Evolutionary conservation across 2,329 filamentous ascomycete genomes (phyloP), one percentile per base, ranked within the genome.

Genomic region (Talaromyces amestolkiae): DNA sequence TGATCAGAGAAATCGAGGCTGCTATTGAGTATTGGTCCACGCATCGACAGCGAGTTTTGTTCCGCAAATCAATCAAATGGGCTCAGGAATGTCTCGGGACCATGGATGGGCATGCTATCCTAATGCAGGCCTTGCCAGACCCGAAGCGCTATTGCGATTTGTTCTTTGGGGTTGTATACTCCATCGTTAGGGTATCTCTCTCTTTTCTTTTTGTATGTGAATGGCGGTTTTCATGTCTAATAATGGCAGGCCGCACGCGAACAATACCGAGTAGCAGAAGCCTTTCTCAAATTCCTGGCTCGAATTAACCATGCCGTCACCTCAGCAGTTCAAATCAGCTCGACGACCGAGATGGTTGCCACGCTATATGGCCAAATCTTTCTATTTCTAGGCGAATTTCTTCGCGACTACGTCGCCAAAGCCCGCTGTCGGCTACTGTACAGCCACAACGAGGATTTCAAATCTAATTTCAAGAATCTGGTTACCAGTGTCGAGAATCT

Each of bases 391-490:
- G 72, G 73, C 22, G 75, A 78, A 61, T 71, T 78, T 53, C 78
- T 78, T 71, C 73, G 77, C 65, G 78, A 75, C 72, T 78, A 77
- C 70, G 70, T 74, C 35, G 66, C 75, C 53, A 69, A 71, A 64
- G 73, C 72, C 13, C 76, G 70, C 13, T 78, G 77, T 58, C 74
- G 75, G 33, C 63, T 77, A 8, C 64, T 79, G 53, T 72, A 73
- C 35, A 77, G 76, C 59, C 74, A 74, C 45, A 74, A 71, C 62
- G 75, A 76, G 53, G 74, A 78, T 61, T 68, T 73, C 11, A 75
- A 78, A 65, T 66, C 70, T 47, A 72, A 76, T 39, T 75, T 78
- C n/a, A 68, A 72, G 39, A 70, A 72, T 54, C 67, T 79, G 33
- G 68, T 78, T n/a, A 65, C 65, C n/a, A 72, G 69, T 39, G 74